Evolutionary conservation across 148 eudicot species (phyloP), one percentile per base, ranked within the genome.

Genomic region (Nyssa sinensis): DNA sequence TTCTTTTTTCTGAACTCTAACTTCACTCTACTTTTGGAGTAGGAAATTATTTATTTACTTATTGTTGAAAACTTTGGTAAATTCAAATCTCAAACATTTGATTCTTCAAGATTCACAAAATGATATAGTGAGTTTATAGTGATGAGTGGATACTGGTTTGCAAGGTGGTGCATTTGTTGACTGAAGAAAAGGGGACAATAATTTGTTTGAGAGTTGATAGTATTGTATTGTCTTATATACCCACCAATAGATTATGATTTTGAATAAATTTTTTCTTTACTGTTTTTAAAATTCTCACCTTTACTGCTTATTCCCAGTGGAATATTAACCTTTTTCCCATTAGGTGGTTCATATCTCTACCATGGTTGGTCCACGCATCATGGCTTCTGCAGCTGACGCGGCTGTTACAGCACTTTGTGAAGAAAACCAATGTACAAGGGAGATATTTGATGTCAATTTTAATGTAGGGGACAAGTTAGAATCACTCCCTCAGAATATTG

Each of bases 321-420:
- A 55, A 35, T 64, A 55, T 23, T 77, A 6, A 39, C 39, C 39
- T 17, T 31, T 57, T 57, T 39, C 28, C 57, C 65, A 33, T 72
- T 77, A 95, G 99, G 93, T 95, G 74, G 86, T 93, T 83, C 83
- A 78, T 53, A 82, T 95, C 69, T 88, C 96, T 68, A 75, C 87
- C 34, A 83, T 87, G 83, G 91, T 91, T 83, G 88, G 84, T 41
- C 94, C 98, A 64, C 82, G 78, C 79, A 73, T 93, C 68, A 81
- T 86, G 60, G 90, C 93, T 67, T 82, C 94, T 76, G 97, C 97
- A 64, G 91, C 92, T 55, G 88, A 87, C 60, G 97, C 97, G 77
- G 96, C 93, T 61, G 84, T 95, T 71, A 71, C 87, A 21, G 91
- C 86, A 57, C 90, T 95, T 49, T 95, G 93, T 76, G 84, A 85